A percentile compares a stretch with the other conserved stretches of the same genome.
These are phyloP conservation scores for Boletus pseudo-olivaceus DNA, from an alignment of 768 basidiomycete species.

Conservation along the genomic window DNA sequence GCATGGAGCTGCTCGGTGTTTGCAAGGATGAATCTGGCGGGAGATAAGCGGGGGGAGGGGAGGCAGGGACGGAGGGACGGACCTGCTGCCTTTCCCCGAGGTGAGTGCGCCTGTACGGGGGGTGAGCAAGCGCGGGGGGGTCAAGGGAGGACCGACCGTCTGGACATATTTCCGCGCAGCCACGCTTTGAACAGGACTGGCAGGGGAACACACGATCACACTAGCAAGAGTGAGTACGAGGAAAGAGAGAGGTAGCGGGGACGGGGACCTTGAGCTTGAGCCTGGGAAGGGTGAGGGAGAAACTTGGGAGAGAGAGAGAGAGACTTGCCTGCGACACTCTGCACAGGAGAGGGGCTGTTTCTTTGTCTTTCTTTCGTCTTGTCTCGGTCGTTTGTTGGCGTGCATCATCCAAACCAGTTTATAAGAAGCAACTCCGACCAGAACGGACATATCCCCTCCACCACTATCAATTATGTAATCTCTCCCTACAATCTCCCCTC, in stretches of 20 bases:
- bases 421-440: slow-evolving; percentile 21
- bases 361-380: slow-evolving; percentile 29
- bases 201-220: slow-evolving; percentile 67
- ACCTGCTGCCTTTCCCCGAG: slow-evolving; percentile 64
- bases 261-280: slow-evolving; percentile 55
- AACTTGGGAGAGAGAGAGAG: background rate
- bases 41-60: slow-evolving; percentile 9
- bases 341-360: slow-evolving; percentile 56
- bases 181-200: slow-evolving; percentile 63
- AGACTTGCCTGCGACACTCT: slow-evolving; percentile 47
- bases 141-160: slow-evolving; percentile 38
- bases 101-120: slow-evolving; percentile 50
- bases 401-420: slow-evolving; percentile 12
- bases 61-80: slow-evolving; percentile 8
- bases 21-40: slow-evolving; percentile 58
- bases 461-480: slow-evolving; percentile 27
- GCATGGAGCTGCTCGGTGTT: slow-evolving; percentile 65
- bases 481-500: slow-evolving; percentile 13
- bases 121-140: background rate
- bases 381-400: slow-evolving; percentile 44
- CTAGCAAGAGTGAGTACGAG: slow-evolving; percentile 29
- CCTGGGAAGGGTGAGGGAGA: slow-evolving; percentile 13
- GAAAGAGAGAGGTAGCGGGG: background rate
- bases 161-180: slow-evolving; percentile 60
- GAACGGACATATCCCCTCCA: slow-evolving; percentile 20